A percentile compares a stretch with the other conserved stretches of the same genome.
These are phyloP conservation scores for Elaeis oleifera DNA, from an alignment of 202 grass and related monocot genomes.

Conservation along the genomic window DNA sequence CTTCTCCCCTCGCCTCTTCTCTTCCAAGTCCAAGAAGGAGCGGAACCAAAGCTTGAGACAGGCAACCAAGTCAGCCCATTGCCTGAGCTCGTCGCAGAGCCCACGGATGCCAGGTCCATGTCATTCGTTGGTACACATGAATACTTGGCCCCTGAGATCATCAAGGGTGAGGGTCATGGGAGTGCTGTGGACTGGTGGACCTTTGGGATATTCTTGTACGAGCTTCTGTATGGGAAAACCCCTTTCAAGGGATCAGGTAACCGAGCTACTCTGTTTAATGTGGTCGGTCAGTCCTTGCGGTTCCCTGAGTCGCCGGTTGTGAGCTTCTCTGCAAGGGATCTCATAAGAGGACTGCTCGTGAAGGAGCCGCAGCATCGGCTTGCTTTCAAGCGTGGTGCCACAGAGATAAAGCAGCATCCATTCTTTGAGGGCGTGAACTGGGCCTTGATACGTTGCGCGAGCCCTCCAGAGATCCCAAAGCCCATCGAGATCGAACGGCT, in stretches of 20 bases:
- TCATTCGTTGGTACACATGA: conserved; percentile 89
- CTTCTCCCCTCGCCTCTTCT: conserved; percentile 62
- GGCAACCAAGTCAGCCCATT: conserved; percentile 40
- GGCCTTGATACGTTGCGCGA: conserved; percentile 69
- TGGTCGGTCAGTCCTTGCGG: conserved; percentile 60
- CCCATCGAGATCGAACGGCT: conserved; percentile 29
- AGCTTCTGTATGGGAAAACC: conserved; percentile 68
- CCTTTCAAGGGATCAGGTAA: conserved; percentile 77
- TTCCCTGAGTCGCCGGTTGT: conserved; percentile 62
- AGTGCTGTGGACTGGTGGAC: conserved; percentile 90
- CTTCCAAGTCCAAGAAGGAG: conserved; percentile 57
- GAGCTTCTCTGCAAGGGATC: conserved; percentile 58
- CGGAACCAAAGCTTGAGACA: conserved; percentile 50
- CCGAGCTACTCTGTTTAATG: conserved; percentile 71
- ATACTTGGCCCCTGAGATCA: conserved; percentile 79
- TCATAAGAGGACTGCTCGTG: conserved; percentile 68
- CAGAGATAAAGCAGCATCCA: conserved; percentile 71
- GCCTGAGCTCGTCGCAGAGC: conserved; percentile 68
- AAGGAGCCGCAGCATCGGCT: conserved; percentile 75
- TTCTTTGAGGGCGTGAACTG: conserved; percentile 81
- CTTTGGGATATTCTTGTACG: conserved; percentile 76
- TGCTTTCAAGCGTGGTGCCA: conserved; percentile 68
- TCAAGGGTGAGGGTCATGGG: conserved; percentile 79
- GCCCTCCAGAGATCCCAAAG: conserved; percentile 62
- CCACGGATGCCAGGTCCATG: conserved; percentile 78